Evolutionary conservation across 345 rosid species (phyloP), one percentile per base, ranked within the genome.

Genomic region (Eucalyptus marginata): DNA sequence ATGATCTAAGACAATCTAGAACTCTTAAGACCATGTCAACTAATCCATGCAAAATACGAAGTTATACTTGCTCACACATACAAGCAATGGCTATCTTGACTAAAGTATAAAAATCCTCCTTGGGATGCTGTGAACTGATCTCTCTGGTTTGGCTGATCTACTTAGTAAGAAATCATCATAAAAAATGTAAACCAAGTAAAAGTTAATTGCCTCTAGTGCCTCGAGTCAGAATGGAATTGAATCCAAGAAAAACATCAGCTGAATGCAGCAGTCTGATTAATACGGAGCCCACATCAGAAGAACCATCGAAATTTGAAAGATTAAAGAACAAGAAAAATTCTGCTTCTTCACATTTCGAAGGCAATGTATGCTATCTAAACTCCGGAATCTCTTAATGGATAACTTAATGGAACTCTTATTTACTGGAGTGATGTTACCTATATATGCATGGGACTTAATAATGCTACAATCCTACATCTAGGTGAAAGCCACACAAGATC

Each of bases 1-100:
- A 49, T 5, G 51, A 49, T 49, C 51, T 49, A 49, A 4, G 51
- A 49, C 6, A 1, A 49, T 13, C 2, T 2, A 13, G 1, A 1
- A 49, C 51, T 49, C 51, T 5, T 49, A 5, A 13, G 51, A 0
- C 16, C 51, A 13, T 49, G 16, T 49, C 51, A 5, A 49, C 51
- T 49, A 49, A 49, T 49, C 16, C 5, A 5, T 49, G 51, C 51
- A 5, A 13, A 0, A 13, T 49, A 49, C 13, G 2, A 4, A 49
- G 6, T 13, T 49, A 2, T 15, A 4, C 51, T 49, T 49, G 51
- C 51, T 49, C 51, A 16, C 51, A 49, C 51, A 5, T 49, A 2
- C 51, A 49, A 49, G 16, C 13, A 49, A 49, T 49, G 16, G 51
- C 51, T 49, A 2, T 49, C 15, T 13, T 49, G 16, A 49, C 5